Percentiles rank a stretch among this genome's conserved stretches.
These are phyloP conservation scores for Agaricus sinodeliciosus DNA, from an alignment of 768 basidiomycete genomes.

Conservation along the genomic window DNA sequence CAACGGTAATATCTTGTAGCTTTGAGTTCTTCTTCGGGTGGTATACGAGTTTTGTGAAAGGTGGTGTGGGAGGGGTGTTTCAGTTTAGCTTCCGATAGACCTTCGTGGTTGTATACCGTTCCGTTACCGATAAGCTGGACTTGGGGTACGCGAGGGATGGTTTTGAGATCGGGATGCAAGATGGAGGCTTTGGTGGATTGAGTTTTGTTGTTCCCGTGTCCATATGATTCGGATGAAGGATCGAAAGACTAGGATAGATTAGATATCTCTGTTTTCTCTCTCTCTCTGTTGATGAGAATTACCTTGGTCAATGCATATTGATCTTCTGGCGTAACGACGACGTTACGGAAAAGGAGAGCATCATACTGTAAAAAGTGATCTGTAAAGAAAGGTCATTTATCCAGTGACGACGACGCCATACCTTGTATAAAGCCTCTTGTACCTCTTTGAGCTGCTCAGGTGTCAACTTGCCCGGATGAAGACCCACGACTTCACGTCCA, in stretches of 20 bases:
- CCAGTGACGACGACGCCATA: constrained; percentile 19
- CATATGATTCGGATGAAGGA: constrained; percentile 50
- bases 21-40: constrained; percentile 61
- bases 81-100: constrained; percentile 70
- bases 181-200: constrained; percentile 63
- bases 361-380: constrained; percentile 43
- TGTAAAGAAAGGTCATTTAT: neutral
- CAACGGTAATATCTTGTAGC: constrained; percentile 86
- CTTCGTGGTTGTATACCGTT: constrained; percentile 69
- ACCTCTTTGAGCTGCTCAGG: constrained; percentile 58
- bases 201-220: constrained; percentile 84
- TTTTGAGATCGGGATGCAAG: constrained; percentile 82
- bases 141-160: constrained; percentile 78
- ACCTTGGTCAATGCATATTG: constrained; percentile 83
- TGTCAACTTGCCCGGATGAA: constrained; percentile 58
- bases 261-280: neutral
- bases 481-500: constrained; percentile 67
- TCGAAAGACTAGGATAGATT: constrained; percentile 41
- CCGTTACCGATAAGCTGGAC: constrained; percentile 92
- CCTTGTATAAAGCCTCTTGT: constrained; percentile 70
- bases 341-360: constrained; percentile 66
- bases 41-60: constrained; percentile 76
- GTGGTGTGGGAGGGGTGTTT: constrained; percentile 81
- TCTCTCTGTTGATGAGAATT: neutral
- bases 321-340: constrained; percentile 65